These are phyloP conservation scores for Xylogone sp. DNA, from an alignment of 2,329 filamentous ascomycete species.

Conservation along the genomic window DNA sequence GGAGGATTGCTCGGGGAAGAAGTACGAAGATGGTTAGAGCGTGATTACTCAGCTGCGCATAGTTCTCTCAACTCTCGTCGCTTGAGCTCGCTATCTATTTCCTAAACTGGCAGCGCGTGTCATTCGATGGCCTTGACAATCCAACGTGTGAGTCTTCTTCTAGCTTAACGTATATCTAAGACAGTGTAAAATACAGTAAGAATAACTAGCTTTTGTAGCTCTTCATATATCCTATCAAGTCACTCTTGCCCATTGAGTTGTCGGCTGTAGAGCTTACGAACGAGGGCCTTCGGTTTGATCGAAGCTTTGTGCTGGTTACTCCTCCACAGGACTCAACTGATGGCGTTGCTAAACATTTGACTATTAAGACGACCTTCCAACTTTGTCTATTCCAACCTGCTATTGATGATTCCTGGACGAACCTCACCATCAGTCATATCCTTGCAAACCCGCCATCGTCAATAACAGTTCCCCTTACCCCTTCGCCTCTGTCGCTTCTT, in stretches of 20 bases:
- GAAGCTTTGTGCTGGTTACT: neutral
- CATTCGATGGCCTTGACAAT: neutral
- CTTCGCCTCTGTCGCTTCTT: neutral
- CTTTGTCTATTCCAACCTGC: neutral
- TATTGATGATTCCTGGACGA: neutral
- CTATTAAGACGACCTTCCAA: neutral
- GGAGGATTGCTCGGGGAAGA: neutral
- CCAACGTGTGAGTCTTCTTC: neutral
- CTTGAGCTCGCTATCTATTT: neutral
- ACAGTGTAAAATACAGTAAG: too few relatives aligned
- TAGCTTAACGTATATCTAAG: too few relatives aligned
- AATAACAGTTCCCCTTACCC: neutral
- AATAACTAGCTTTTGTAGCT: neutral
- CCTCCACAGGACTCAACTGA: neutral
- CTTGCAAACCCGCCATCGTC: neutral
- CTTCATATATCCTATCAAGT: neutral
- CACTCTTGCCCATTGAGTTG: neutral
- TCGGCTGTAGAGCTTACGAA: neutral
- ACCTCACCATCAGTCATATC: neutral
- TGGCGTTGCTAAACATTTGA: neutral
- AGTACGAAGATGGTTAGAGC: neutral
- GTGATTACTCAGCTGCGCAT: neutral
- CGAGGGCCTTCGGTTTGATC: neutral
- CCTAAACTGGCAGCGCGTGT: neutral
- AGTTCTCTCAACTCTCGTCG: neutral